Evolutionary conservation across 2,329 filamentous ascomycete species (phyloP).

Genomic region (Helminthosporium solani): DNA sequence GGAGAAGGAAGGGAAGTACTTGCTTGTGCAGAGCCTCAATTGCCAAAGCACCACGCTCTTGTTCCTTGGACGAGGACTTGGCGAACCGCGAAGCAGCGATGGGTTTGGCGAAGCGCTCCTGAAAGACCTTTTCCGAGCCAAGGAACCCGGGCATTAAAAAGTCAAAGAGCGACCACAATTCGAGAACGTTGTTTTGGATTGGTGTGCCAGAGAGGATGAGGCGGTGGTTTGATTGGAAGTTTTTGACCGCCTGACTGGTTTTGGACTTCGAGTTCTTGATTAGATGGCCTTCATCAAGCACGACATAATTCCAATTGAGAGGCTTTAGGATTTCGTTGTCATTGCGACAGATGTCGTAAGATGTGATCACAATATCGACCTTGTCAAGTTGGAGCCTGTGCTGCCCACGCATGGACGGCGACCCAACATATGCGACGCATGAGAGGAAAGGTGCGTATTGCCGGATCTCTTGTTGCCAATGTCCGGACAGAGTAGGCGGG

Average conservation of each 20-base stretch:
- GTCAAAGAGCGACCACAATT: conserved; percentile 97
- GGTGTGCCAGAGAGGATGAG: conserved; percentile 95
- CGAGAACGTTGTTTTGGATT: conserved; percentile 96
- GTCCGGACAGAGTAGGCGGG: conserved; percentile 90
- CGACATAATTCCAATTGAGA: conserved; percentile 94
- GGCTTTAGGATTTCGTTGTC: conserved; percentile 82
- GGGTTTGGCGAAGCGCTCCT: conserved; percentile 91
- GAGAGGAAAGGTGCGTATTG: conserved; percentile 92
- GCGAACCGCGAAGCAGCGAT: conserved; percentile 93
- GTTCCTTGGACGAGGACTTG: conserved; percentile 97
- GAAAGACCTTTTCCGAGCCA: conserved; percentile 93
- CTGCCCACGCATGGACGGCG: conserved; percentile 74
- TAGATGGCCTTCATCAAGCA: conserved; percentile 93
- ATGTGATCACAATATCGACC: conserved; percentile 93
- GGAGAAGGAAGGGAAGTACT: conserved; percentile 91
- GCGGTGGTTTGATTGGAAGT: conserved; percentile 84
- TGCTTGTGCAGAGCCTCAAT: conserved; percentile 99
- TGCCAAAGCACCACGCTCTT: conserved; percentile 91
- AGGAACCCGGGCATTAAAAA: conserved; percentile 99
- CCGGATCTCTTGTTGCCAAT: conserved; percentile 98
- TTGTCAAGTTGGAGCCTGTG: conserved; percentile 68
- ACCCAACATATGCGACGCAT: conserved; percentile 87
- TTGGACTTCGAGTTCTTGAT: conserved; percentile 99
- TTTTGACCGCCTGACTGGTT: conserved; percentile 90
- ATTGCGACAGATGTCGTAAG: conserved; percentile 96